Evolutionary conservation across 2,329 filamentous ascomycete species (phyloP), one percentile per base, ranked within the genome.

Genomic region (Chrysoporthe cubensis): DNA sequence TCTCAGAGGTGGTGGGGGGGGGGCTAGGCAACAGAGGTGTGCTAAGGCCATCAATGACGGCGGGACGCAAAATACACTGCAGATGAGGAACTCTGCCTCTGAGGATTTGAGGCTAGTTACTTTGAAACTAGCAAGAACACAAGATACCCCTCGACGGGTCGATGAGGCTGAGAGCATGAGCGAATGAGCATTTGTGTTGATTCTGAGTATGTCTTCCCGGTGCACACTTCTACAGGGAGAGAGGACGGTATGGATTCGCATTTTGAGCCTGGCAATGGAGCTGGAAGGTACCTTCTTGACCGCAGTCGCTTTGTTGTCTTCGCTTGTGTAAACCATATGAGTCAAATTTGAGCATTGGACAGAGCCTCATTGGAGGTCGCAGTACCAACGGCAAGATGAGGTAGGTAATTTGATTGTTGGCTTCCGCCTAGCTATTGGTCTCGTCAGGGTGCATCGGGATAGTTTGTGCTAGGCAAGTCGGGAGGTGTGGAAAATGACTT

Each of bases 1-100:
- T 32, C 37, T 26, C 2, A 14, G 52, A 11, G n/a, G 7, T n/a
- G 18, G 46, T 9, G n/a, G 8, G n/a, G 58, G n/a, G 58, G 44
- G 32, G 21, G 52, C 1, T 26, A 62, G 59, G 65, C 48, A 16
- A 21, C 16, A 40, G 37, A 42, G 58, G 16, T 62, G 40, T 37
- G 11, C 50, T 6, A 42, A 40, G n/a, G 42, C 54, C 4, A 42
- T 66, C 2, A 44, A 57, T 42, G 50, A 57, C 8, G 50, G 50
- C 32, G 59, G 57, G 42, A 66, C 42, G 42, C 59, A 57, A 32
- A 46, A 62, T 14, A 57, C 50, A 3, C 40, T 57, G 5, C 59
- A 63, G n/a, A 66, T 63, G 59, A 48, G 59, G 14, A 43, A 43
- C 11, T 16, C 48, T 8, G 59, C 21, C 16, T 42, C 50, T 32